phyloP scores from a whole-genome alignment of 371 early-diverging fungal species.

The Fennellomyces sp. region DNA sequence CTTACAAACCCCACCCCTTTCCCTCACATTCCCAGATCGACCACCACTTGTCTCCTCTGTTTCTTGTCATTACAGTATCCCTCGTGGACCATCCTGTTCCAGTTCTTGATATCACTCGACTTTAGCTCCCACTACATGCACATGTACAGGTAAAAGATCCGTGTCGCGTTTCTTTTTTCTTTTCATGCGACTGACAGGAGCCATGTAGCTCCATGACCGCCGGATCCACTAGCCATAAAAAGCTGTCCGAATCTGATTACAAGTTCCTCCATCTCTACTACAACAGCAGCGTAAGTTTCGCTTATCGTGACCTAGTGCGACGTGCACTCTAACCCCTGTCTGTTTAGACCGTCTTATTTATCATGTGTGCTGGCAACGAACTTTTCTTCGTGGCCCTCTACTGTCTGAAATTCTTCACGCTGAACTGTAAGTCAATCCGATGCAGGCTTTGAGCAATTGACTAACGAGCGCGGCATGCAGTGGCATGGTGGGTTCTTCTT shows the following conservation, averaged over 20 bases:
- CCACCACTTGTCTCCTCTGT: slow-evolving; percentile 90
- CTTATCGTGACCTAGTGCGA: not conserved
- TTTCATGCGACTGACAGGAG: not conserved
- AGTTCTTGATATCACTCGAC: slow-evolving; percentile 89
- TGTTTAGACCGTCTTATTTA: slow-evolving; percentile 77
- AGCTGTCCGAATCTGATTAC: slow-evolving; percentile 70
- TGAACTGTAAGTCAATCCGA: slow-evolving; percentile 31
- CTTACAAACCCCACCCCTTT: not conserved
- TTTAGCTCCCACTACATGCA: slow-evolving; percentile 97
- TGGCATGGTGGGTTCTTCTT: slow-evolving; percentile 32
- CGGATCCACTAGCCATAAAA: slow-evolving; percentile 92
- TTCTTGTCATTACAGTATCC: slow-evolving; percentile 78
- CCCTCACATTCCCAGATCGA: slow-evolving; percentile 55
- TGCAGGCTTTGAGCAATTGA: not conserved
- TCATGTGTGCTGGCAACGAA: slow-evolving; percentile 91
- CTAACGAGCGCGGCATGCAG: slow-evolving; percentile 14
- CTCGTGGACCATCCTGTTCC: slow-evolving; percentile 76
- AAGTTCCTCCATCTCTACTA: slow-evolving; percentile 88
- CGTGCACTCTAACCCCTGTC: not conserved
- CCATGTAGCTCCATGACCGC: slow-evolving; percentile 72
- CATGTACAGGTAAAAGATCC: slow-evolving; percentile 83
- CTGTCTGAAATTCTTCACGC: slow-evolving; percentile 48
- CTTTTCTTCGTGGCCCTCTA: slow-evolving; percentile 87
- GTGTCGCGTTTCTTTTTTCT: not conserved
- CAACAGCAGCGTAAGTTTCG: slow-evolving; percentile 68